Evolutionary conservation across 495 filamentous ascomycete genomes (phyloP).

Genomic region (Daldinia loculata): DNA sequence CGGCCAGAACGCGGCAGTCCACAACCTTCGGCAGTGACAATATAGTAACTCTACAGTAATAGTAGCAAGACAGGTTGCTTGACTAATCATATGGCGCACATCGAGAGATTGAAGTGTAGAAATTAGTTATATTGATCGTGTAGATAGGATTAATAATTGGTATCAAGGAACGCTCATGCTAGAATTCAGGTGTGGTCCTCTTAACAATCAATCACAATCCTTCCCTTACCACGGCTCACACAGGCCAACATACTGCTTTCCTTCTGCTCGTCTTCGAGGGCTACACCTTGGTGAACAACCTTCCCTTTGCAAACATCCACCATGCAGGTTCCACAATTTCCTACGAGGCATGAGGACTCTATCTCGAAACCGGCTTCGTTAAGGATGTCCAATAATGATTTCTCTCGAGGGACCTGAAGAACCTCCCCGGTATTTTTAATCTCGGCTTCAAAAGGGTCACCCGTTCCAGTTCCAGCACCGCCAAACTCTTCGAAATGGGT

Average conservation of each 20-base stretch:
- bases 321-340: constrained; percentile 58
- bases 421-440: constrained; percentile 42
- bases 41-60: neutral
- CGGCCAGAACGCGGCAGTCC: constrained; percentile 25
- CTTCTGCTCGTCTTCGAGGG: constrained; percentile 50
- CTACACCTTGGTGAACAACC: constrained; percentile 55
- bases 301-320: constrained; percentile 53
- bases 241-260: constrained; percentile 51
- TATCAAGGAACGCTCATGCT: neutral
- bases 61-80: neutral
- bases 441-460: constrained; percentile 46
- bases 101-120: neutral
- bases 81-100: no score
- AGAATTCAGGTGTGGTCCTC: neutral
- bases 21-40: constrained; percentile 9
- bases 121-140: neutral
- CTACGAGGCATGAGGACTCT: constrained; percentile 55
- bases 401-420: constrained; percentile 47
- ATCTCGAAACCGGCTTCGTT: constrained; percentile 55
- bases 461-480: constrained; percentile 36
- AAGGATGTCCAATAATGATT: constrained; percentile 53
- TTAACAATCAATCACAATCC: constrained; percentile 45
- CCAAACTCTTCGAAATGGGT: constrained; percentile 45
- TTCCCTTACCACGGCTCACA: constrained; percentile 50
- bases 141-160: neutral